Evolutionary conservation across 2,329 filamentous ascomycete genomes (phyloP), one percentile per base, ranked within the genome.

Genomic region (Penicillium psychrosexuale): DNA sequence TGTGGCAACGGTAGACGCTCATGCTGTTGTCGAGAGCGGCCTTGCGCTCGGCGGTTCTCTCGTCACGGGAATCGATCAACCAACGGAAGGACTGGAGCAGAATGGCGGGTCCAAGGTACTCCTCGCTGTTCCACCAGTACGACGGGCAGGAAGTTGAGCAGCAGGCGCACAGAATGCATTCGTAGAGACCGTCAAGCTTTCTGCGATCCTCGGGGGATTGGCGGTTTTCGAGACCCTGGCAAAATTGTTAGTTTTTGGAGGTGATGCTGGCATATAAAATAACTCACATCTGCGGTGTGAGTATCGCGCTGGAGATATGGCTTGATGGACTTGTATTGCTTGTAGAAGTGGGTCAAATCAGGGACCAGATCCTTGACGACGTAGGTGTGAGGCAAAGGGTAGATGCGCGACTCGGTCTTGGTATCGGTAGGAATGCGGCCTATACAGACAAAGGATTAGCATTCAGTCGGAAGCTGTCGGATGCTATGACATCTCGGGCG

Each of bases 251-350:
- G 27, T 28, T 13, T 24, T 34, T 30, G 31, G 17, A 17, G 24
- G 3, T n/a, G 8, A 28, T 15, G 43, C 37, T 47, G 44, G 64
- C 24, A 66, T 39, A 34, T 76, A 5, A 33, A 24, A 30, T 12
- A 24, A 82, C 88, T 74, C 83, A 95, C 90, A 72, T 97, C 90
- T 65, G 86, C 84, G 40, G 90, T 80, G 52, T 90, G 88, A 28
- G 90, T 94, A 61, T 92, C 88, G 71, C 91, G 86, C 81, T 97
- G 94, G 51, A 99, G 86, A 76, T 96, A 99, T 40, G 94, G 94
- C 86, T 97, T 96, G 80, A 99, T 97, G 15, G 92, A 97, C 80
- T 97, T 96, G 85, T 99, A 99, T 83, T 99, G 94, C 84, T 97
- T 97, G 86, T 99, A 99, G 81, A 99, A 97, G 72, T 94, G 89